Percentiles rank a stretch among this genome's conserved stretches.
Conservation (phyloP, 2,329 filamentous ascomycete species). For the Atkinsonella hypoxylon region DNA sequence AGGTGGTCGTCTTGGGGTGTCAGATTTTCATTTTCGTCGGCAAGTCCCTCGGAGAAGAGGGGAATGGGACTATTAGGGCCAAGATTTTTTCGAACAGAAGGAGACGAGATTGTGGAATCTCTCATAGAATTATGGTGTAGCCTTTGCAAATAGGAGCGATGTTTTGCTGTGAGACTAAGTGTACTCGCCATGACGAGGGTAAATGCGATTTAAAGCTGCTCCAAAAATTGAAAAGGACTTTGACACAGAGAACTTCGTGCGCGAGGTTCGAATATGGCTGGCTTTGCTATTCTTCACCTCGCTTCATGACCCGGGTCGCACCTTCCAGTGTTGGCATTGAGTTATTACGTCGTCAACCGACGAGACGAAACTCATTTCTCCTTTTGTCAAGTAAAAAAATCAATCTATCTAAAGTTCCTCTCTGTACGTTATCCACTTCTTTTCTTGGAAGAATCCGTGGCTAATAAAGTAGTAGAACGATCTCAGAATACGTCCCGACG, state of each 20-base stretch:
- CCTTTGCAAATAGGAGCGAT: constrained; percentile 1
- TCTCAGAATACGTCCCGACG: too few species aligned
- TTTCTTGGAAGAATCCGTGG: too few species aligned
- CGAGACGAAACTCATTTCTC: too few species aligned
- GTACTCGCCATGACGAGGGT: constrained; percentile 4
- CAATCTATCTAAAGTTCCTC: too few species aligned
- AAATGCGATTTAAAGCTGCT: not conserved
- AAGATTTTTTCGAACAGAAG: not conserved
- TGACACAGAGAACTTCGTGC: not conserved
- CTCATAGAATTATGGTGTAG: constrained; percentile 1
- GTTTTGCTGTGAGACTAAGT: constrained; percentile 1
- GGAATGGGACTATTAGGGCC: not conserved
- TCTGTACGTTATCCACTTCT: too few species aligned
- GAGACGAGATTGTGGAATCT: not conserved
- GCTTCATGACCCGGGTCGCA: too few species aligned
- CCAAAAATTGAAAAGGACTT: not conserved
- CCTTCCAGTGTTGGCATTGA: too few species aligned
- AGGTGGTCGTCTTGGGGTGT: not conserved
- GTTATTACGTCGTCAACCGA: too few species aligned
- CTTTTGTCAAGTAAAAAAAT: too few species aligned
- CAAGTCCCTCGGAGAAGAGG: not conserved
- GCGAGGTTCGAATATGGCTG: not conserved
- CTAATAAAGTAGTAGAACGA: too few species aligned
- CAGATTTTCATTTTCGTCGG: constrained; percentile 4
- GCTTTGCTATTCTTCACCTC: too few species aligned